Evolutionary conservation across 345 rosid species (phyloP).

Genomic region (Eucalyptus sp.): DNA sequence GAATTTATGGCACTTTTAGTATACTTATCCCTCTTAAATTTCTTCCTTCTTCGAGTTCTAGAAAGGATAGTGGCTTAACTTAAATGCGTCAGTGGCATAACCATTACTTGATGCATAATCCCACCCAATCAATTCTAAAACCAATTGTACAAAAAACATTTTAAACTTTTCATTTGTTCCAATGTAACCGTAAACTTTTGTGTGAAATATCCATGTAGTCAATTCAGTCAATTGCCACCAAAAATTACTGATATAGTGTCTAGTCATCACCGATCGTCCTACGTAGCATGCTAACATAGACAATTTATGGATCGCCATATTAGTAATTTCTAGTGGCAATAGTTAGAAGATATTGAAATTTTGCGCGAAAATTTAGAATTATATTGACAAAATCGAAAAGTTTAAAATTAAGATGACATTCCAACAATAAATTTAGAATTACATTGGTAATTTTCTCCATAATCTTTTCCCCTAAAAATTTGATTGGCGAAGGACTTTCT

Average conservation of each 20-base stretch:
- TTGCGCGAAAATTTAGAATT: rapidly evolving
- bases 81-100: too few species aligned
- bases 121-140: too few species aligned
- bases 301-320: not conserved
- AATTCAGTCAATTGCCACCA: not conserved
- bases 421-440: not conserved
- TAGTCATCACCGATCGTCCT: too few species aligned
- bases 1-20: too few species aligned
- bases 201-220: not conserved
- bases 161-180: not conserved
- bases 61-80: too few species aligned
- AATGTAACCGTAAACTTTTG: not conserved
- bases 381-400: not conserved
- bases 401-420: not conserved
- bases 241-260: too few species aligned
- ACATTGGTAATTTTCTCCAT: not conserved
- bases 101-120: too few species aligned
- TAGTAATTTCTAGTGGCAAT: not conserved
- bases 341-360: not conserved
- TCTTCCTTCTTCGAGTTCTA: too few species aligned
- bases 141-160: not conserved
- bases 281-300: too few species aligned
- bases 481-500: not conserved
- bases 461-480: not conserved
- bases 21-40: too few species aligned